Conservation (phyloP, 306 rosid genomes). For the Prinsepia uniflora region DNA sequence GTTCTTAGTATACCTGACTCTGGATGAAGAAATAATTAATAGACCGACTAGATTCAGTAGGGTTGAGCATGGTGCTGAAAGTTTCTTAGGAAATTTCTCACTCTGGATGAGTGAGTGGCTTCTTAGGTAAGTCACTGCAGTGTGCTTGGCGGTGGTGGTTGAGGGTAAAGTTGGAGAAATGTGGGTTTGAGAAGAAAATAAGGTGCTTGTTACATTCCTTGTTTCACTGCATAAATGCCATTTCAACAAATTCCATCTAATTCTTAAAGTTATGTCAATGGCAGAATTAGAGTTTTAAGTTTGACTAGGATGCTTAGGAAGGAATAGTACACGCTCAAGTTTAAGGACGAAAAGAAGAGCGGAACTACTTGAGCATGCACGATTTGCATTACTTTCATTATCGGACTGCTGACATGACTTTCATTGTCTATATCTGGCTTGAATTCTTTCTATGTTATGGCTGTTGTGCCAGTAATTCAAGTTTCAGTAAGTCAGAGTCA, state of each 20-base stretch:
- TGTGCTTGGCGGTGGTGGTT: not conserved
- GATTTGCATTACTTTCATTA: no score
- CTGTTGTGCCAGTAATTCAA: no score
- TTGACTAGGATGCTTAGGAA: not conserved
- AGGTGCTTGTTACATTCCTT: not conserved
- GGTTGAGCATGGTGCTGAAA: not conserved
- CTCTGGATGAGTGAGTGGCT: not conserved
- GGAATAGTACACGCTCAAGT: not conserved
- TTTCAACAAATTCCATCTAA: not conserved
- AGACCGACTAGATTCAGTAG: not conserved
- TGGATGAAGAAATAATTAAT: not conserved
- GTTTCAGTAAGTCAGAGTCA: no score
- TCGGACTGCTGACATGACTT: no score
- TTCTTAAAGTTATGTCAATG: not conserved
- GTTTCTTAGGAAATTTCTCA: not conserved
- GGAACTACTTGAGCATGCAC: not conserved
- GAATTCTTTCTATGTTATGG: no score
- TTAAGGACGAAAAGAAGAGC: not conserved
- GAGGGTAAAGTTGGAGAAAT: not conserved
- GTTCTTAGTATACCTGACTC: not conserved
- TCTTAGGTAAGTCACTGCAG: not conserved
- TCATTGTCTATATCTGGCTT: no score
- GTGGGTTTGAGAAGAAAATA: not conserved
- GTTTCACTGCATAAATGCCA: not conserved
- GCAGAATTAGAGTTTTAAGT: not conserved